These are phyloP conservation scores for Diaporthe ilicicola DNA, from an alignment of 2,329 filamentous ascomycete species.

Conservation along the genomic window DNA sequence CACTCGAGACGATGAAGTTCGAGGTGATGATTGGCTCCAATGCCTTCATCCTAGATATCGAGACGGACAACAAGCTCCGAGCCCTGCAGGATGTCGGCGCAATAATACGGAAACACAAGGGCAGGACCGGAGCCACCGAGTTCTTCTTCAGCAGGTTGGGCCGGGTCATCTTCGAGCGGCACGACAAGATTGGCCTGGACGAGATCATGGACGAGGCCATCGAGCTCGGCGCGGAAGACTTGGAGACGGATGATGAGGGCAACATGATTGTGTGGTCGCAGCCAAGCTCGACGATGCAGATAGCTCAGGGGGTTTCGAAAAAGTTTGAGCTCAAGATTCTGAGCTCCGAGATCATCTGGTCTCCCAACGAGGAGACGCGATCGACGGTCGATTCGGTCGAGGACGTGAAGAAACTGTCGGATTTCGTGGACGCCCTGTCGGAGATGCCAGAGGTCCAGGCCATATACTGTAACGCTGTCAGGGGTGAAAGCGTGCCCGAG, in stretches of 20 bases:
- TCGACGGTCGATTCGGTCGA: constrained; percentile 67
- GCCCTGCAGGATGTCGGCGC: constrained; percentile 77
- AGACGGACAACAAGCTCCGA: constrained; percentile 82
- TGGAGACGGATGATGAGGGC: constrained; percentile 73
- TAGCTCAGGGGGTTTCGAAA: constrained; percentile 70
- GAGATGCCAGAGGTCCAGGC: constrained; percentile 79
- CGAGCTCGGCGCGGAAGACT: constrained; percentile 82
- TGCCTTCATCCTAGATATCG: constrained; percentile 83
- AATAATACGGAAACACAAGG: constrained; percentile 76
- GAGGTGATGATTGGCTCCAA: constrained; percentile 84
- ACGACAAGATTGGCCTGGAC: constrained; percentile 65
- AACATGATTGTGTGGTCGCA: constrained; percentile 76
- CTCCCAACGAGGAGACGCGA: constrained; percentile 81
- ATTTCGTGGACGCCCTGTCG: constrained; percentile 67
- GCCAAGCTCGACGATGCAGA: constrained; percentile 69
- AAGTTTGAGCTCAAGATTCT: constrained; percentile 73
- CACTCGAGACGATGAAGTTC: constrained; percentile 79
- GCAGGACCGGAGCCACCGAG: constrained; percentile 74
- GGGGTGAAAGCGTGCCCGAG: constrained; percentile 56
- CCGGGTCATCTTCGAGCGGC: constrained; percentile 72
- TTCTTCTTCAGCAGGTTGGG: constrained; percentile 90
- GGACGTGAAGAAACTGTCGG: constrained; percentile 63
- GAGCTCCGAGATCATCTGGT: constrained; percentile 84
- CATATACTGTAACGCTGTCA: constrained; percentile 76
- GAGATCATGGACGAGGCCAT: constrained; percentile 83